Percentiles rank a stretch among this genome's conserved stretches.
Evolutionary conservation across 257 asterid species (phyloP).

Genomic region (Asclepias syriaca): DNA sequence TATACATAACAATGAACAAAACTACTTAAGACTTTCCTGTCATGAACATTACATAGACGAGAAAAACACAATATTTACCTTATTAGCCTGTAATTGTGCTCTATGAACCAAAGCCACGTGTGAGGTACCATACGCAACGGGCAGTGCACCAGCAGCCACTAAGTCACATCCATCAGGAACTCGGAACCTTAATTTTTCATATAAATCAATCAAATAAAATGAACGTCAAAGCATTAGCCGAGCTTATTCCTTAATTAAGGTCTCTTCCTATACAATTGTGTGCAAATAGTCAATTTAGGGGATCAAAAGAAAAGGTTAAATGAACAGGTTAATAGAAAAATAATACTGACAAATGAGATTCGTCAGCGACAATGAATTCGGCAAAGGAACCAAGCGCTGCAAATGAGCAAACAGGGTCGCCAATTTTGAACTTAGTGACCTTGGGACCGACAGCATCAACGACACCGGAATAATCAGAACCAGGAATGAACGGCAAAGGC

Average conservation of each 20-base stretch:
- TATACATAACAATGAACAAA: background rate
- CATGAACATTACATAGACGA: background rate
- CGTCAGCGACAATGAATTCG: slow-evolving; percentile 71
- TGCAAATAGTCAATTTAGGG: background rate
- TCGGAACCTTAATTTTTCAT: slow-evolving; percentile 40
- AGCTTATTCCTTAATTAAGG: background rate
- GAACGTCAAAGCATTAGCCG: background rate
- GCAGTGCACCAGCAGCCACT: slow-evolving; percentile 80
- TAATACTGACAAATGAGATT: slow-evolving; percentile 55
- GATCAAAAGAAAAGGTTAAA: no score
- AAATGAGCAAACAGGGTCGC: slow-evolving; percentile 73
- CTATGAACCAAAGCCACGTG: slow-evolving; percentile 88
- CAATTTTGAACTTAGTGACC: slow-evolving; percentile 73
- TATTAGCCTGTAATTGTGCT: slow-evolving; percentile 63
- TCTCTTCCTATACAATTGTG: background rate
- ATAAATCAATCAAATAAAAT: slow-evolving; percentile 6
- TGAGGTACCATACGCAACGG: slow-evolving; percentile 94
- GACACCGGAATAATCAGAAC: slow-evolving; percentile 85
- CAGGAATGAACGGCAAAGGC: slow-evolving; percentile 78
- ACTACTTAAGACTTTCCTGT: background rate
- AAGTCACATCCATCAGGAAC: slow-evolving; percentile 90
- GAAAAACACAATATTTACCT: slow-evolving; percentile 34
- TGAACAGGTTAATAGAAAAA: background rate
- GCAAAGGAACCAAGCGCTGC: slow-evolving; percentile 77
- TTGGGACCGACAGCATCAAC: slow-evolving; percentile 62